Percentiles rank a stretch among this genome's conserved stretches.
These are phyloP conservation scores for Coemansia javaensis DNA, from an alignment of 192 early-diverging fungal species.

Conservation along the genomic window DNA sequence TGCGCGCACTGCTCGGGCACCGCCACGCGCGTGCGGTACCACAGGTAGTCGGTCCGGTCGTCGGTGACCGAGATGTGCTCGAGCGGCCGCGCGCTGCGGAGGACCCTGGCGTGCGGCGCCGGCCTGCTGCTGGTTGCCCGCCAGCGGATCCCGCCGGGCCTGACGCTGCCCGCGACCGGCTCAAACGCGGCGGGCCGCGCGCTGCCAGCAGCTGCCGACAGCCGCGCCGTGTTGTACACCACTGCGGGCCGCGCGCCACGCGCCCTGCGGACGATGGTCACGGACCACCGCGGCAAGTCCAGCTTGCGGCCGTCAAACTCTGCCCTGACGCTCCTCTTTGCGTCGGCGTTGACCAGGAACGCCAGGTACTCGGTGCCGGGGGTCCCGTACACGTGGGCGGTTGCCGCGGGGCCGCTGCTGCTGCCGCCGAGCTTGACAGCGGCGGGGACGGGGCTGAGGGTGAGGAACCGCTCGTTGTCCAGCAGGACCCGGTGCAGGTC, in stretches of 20 bases:
- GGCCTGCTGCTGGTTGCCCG: not conserved
- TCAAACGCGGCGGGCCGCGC: constrained; percentile 14
- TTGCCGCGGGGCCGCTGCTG: not conserved
- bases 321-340: not conserved
- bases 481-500: constrained; percentile 21
- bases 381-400: constrained; percentile 26
- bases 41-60: constrained; percentile 43
- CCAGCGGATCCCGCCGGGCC: constrained; percentile 4
- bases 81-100: constrained; percentile 2
- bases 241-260: not conserved
- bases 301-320: constrained; percentile 13
- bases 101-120: not conserved
- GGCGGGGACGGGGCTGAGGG: constrained; percentile 10
- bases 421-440: not conserved
- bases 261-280: constrained; percentile 15
- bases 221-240: constrained; percentile 26
- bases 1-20: constrained; percentile 6
- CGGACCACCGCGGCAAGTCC: constrained; percentile 31
- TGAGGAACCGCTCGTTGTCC: constrained; percentile 14
- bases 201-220: constrained; percentile 9
- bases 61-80: constrained; percentile 39
- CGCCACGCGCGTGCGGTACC: constrained; percentile 32
- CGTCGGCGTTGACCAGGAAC: constrained; percentile 32
- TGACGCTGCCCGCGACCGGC: not conserved
- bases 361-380: constrained; percentile 9